Conservation (phyloP, 2,329 filamentous ascomycete genomes). For the Chrysoporthe austroafricana region DNA sequence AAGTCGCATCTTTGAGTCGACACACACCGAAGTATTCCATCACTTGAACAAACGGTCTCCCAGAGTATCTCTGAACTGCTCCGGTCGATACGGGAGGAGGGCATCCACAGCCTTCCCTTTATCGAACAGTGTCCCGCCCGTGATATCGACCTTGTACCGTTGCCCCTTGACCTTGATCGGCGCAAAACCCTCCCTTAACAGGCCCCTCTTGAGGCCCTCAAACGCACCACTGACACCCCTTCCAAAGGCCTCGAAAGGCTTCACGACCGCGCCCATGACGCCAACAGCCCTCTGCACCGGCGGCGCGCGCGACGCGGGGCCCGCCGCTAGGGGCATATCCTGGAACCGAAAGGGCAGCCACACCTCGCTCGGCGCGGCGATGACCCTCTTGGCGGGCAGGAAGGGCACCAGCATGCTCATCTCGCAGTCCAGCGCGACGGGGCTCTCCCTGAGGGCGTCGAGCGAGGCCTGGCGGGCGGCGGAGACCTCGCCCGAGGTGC, state of each 20-base stretch:
- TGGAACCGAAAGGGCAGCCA: slow-evolving; percentile 38
- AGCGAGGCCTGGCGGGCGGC: slow-evolving; percentile 16
- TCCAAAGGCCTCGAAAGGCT: slow-evolving; percentile 57
- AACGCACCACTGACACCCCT: slow-evolving; percentile 48
- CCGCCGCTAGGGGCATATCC: slow-evolving; percentile 37
- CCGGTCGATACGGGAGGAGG: slow-evolving; percentile 43
- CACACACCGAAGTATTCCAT: background rate
- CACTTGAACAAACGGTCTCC: slow-evolving; percentile 11
- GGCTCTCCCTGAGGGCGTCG: slow-evolving; percentile 26
- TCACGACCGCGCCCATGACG: slow-evolving; percentile 45
- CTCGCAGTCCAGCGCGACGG: slow-evolving; percentile 57
- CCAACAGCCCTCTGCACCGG: background rate
- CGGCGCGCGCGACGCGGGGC: slow-evolving; percentile 7
- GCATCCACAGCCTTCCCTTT: slow-evolving; percentile 62
- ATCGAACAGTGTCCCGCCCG: slow-evolving; percentile 61
- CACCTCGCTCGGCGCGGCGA: slow-evolving; percentile 43
- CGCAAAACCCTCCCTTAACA: slow-evolving; percentile 61
- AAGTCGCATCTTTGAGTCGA: background rate
- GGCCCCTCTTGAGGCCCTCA: slow-evolving; percentile 51
- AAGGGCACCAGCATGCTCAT: slow-evolving; percentile 55
- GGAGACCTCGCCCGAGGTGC: slow-evolving; percentile 5
- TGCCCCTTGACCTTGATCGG: slow-evolving; percentile 51
- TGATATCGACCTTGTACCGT: slow-evolving; percentile 62
- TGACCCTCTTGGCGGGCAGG: slow-evolving; percentile 47
- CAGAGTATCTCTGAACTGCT: slow-evolving; percentile 16